Percentiles rank a stretch among this genome's conserved stretches.
Conservation (phyloP, 2,329 filamentous ascomycete genomes). For the Lecanicillium sp. region DNA sequence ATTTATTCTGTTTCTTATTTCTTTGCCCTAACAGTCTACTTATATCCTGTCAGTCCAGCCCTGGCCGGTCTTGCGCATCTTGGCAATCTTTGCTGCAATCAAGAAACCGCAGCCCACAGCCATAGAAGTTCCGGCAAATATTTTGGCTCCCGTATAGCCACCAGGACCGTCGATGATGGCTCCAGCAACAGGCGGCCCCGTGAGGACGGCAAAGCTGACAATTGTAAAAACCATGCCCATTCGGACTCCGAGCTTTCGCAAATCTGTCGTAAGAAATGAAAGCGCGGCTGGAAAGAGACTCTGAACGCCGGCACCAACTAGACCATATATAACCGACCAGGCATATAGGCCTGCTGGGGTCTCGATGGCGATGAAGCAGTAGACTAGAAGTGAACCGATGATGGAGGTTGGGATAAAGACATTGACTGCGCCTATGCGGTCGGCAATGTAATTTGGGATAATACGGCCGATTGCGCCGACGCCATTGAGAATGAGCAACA, state of each 20-base stretch:
- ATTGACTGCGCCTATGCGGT: conserved; percentile 51
- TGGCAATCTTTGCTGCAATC: conserved; percentile 26
- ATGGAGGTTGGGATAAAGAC: conserved; percentile 42
- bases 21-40: neutral
- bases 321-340: conserved; percentile 55
- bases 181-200: conserved; percentile 42
- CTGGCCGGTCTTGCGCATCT: conserved; percentile 27
- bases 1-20: no score
- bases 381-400: conserved; percentile 34
- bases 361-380: conserved; percentile 51
- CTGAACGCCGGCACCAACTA: conserved; percentile 54
- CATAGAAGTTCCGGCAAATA: conserved; percentile 35
- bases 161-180: conserved; percentile 36
- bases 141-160: conserved; percentile 37
- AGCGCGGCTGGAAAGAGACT: conserved; percentile 54
- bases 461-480: conserved; percentile 50
- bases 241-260: conserved; percentile 41
- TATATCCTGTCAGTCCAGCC: conserved; percentile 32
- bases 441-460: conserved; percentile 49
- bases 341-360: conserved; percentile 44
- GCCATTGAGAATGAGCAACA: conserved; percentile 58
- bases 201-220: conserved; percentile 43
- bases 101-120: conserved; percentile 32
- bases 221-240: conserved; percentile 53
- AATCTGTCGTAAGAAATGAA: conserved; percentile 43